Evolutionary conservation across 208 protist species (phyloP).

Genomic region (Naegleria gruberi): DNA sequence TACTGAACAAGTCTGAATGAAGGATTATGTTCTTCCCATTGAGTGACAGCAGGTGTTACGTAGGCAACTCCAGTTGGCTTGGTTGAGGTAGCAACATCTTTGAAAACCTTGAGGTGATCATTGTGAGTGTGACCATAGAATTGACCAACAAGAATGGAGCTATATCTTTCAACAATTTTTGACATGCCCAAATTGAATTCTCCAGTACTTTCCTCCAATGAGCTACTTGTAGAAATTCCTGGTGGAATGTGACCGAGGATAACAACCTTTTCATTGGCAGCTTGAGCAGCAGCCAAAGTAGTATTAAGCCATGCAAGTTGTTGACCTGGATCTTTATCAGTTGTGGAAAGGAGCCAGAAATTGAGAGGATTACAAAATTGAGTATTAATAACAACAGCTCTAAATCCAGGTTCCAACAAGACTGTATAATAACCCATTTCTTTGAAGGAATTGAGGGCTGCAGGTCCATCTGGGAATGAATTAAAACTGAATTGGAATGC

Average conservation of each 20-base stretch:
- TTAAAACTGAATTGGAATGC: neutral
- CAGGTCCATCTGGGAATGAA: neutral
- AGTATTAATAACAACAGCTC: neutral
- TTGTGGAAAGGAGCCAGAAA: neutral
- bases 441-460: neutral
- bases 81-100: neutral
- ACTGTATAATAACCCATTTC: neutral
- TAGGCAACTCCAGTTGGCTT: neutral
- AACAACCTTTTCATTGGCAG: neutral
- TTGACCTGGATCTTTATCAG: neutral
- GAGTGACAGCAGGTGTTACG: neutral
- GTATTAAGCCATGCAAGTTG: neutral
- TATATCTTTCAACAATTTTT: neutral
- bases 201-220: neutral
- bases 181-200: neutral
- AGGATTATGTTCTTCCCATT: neutral
- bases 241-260: conserved; percentile 16
- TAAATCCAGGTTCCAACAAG: neutral
- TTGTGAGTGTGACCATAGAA: conserved; percentile 14
- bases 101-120: neutral
- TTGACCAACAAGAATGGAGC: neutral
- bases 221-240: neutral
- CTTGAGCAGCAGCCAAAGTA: neutral
- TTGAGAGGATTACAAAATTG: neutral
- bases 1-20: neutral